Evolutionary conservation across 2,329 filamentous ascomycete species (phyloP).

Genomic region (Fusarium phyllophilum): DNA sequence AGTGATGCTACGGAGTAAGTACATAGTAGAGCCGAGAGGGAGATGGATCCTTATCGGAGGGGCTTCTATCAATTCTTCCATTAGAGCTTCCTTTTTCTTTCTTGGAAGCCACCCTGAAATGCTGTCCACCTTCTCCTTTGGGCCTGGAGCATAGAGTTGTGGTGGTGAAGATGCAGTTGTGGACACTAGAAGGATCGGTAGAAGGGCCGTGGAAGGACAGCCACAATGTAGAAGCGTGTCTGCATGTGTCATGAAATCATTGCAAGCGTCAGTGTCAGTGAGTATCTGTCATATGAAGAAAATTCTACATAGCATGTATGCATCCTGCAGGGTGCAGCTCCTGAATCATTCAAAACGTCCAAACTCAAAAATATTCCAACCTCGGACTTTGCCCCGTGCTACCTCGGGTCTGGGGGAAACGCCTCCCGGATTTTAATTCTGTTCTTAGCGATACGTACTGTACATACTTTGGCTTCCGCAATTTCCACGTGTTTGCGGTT

Average conservation of each 20-base stretch:
- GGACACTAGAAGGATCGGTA: slow-evolving; percentile 28
- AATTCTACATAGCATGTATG: background rate
- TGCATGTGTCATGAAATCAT: slow-evolving; percentile 24
- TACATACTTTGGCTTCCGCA: slow-evolving; percentile 20
- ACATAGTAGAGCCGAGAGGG: slow-evolving; percentile 17
- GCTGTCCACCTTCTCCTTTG: slow-evolving; percentile 34
- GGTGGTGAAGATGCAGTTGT: slow-evolving; percentile 3
- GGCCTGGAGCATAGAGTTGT: slow-evolving; percentile 3
- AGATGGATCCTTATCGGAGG: slow-evolving; percentile 15
- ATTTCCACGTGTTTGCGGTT: slow-evolving; percentile 32
- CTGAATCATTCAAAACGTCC: slow-evolving; percentile 6
- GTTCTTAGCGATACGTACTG: background rate
- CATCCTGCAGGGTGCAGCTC: background rate
- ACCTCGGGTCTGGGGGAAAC: slow-evolving; percentile 15
- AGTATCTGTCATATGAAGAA: background rate
- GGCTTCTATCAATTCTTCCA: slow-evolving; percentile 22
- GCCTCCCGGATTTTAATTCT: background rate
- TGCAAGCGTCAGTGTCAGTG: slow-evolving; percentile 1
- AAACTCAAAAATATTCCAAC: slow-evolving; percentile 8
- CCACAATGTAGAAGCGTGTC: slow-evolving; percentile 3
- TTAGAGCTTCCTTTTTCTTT: slow-evolving; percentile 31
- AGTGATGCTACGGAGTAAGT: background rate
- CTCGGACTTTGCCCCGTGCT: slow-evolving; percentile 12
- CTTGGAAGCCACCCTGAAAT: slow-evolving; percentile 12
- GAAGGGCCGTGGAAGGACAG: slow-evolving; percentile 28